Conservation (phyloP, 495 filamentous ascomycete species). For the Daldinia vernicosa region DNA sequence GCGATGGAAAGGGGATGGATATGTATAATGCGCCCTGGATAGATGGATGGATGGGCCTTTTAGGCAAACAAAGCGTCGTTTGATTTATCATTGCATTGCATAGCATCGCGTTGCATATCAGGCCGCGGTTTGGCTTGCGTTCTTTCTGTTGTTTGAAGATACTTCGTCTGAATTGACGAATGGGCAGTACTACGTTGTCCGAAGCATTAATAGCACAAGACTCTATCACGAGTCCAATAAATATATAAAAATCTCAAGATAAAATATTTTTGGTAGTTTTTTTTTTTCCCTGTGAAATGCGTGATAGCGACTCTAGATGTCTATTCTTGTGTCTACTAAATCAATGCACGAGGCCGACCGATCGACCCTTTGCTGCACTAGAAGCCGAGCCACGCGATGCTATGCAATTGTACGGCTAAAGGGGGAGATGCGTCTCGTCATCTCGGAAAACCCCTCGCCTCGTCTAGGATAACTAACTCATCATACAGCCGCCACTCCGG, state of each 20-base stretch:
- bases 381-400: constrained; percentile 23
- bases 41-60: background rate
- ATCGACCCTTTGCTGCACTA: constrained; percentile 13
- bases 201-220: background rate
- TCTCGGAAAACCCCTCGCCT: constrained; percentile 17
- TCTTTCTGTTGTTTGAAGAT: constrained; percentile 11
- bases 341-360: constrained; percentile 12
- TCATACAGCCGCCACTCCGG: constrained; percentile 3
- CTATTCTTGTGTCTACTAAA: constrained; percentile 30
- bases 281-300: background rate
- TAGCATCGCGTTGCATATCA: constrained; percentile 2
- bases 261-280: background rate
- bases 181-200: background rate
- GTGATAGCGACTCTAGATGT: constrained; percentile 9
- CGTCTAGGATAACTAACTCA: background rate
- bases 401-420: constrained; percentile 22
- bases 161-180: constrained; percentile 13
- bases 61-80: background rate
- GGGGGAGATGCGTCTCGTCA: constrained; percentile 6
- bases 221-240: background rate
- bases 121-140: background rate
- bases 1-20: background rate
- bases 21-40: background rate
- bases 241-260: background rate
- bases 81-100: constrained; percentile 24